Percentiles rank a stretch among this genome's conserved stretches.
These are phyloP conservation scores for Scutellaria minor DNA, from an alignment of 257 asterid species.

Conservation along the genomic window DNA sequence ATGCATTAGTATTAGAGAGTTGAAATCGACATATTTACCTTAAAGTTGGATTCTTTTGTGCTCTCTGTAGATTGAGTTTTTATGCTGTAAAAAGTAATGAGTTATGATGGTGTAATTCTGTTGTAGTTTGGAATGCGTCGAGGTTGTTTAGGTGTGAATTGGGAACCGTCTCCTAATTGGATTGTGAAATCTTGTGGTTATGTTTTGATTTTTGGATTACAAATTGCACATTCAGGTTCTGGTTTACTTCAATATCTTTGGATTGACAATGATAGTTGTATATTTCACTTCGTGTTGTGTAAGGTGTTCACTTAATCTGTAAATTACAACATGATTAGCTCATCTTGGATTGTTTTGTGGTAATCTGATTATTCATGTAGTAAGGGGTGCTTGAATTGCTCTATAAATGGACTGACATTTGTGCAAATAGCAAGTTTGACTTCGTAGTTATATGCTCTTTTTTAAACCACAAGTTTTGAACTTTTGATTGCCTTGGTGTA, in stretches of 20 bases:
- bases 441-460: not conserved
- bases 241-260: not conserved
- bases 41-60: not conserved
- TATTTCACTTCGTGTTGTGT: not conserved
- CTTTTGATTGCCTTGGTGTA: not conserved
- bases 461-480: not conserved
- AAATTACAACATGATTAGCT: not conserved
- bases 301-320: not conserved
- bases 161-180: not conserved
- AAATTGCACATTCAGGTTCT: not conserved
- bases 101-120: not conserved
- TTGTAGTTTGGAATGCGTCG: not conserved
- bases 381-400: not conserved
- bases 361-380: not conserved
- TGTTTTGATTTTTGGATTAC: not conserved
- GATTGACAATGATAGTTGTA: not conserved
- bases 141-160: not conserved
- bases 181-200: not conserved
- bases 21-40: not conserved
- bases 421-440: not conserved
- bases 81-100: not conserved
- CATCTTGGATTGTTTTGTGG: constrained; percentile 3
- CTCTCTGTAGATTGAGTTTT: not conserved
- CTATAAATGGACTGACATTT: not conserved
- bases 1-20: not conserved